Base-by-base conservation (phyloP, 352 stramenopile genomes). In the Globisporangium acanthophoron region DNA sequence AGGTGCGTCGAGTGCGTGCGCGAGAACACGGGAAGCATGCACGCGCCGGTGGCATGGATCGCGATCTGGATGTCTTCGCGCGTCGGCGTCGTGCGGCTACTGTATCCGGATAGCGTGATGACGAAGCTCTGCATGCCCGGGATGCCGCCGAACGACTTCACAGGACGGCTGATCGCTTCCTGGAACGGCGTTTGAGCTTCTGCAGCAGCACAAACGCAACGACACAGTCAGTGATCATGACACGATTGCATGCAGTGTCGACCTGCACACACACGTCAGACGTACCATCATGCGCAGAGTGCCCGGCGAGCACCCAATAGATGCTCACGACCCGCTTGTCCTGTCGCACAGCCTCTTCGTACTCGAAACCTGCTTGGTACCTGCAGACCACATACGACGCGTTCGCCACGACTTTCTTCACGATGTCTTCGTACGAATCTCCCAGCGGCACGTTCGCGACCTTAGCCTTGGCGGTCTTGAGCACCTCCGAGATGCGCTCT, bases 61-160 rank as follows among this genome's bases (percentile, higher is more conserved):
- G 85, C 80, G 44, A 91, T 87, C 54, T 94, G 86, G 12, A 95
- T 71, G 47, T 93, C 81, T 61, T 95, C 85, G 24, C 86, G 78
- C 50, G 74, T 90, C 45, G 86, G 86, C 7, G 56, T 73, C 56
- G 86, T 91, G 21, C 78, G 77, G 39, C 74, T 91, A 35, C 71
- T 93, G 60, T 89, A 95, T 0, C 84, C 86, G 1, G 86, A 95
- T 13, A 95, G 70, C 12, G 86, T 95, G 55, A 95, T 75, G 13
- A 95, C 77, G 35, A 93, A 88, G 33, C 52, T 74, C 35, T 90
- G 76, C 86, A 95, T 95, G 35, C 80, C 80, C 11, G 66, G 39
- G 20, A 94, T 85, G 37, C 84, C 78, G 21, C 84, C 84, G 70
- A 85, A 87, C 3, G 64, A 74, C 44, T 72, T 66, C n/a, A 88